These are phyloP conservation scores for Ganoderma leucocontextum DNA, from an alignment of 1,284 basidiomycete genomes.

Conservation along the genomic window DNA sequence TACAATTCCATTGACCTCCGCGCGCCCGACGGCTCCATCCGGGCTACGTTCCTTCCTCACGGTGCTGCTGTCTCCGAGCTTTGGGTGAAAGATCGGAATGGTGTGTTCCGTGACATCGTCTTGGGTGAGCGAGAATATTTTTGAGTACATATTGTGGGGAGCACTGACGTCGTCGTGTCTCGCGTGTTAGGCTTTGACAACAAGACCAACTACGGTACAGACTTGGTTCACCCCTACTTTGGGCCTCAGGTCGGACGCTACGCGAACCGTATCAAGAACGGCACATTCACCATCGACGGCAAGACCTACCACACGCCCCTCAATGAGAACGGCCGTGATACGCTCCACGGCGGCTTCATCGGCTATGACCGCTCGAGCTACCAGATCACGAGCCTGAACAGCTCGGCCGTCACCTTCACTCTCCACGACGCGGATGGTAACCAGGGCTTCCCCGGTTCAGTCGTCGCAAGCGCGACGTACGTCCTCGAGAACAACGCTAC, in stretches of 20 bases:
- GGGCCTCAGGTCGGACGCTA: conserved; percentile 59
- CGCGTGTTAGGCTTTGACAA: conserved; percentile 4
- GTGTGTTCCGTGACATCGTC: conserved; percentile 41
- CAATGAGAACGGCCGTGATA: conserved; percentile 54
- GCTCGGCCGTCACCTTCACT: conserved; percentile 56
- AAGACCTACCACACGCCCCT: conserved; percentile 58
- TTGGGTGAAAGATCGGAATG: conserved; percentile 58
- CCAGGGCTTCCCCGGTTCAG: conserved; percentile 63
- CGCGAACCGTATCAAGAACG: conserved; percentile 61
- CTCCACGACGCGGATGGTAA: conserved; percentile 56
- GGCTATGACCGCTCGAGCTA: conserved; percentile 65
- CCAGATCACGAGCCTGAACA: conserved; percentile 51
- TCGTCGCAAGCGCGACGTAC: conserved; percentile 58
- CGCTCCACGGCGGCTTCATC: conserved; percentile 59
- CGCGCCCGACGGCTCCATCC: conserved; percentile 59
- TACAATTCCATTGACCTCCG: conserved; percentile 56
- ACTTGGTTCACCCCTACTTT: conserved; percentile 54
- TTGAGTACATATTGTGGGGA: neutral
- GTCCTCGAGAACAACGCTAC: conserved; percentile 53
- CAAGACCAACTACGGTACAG: conserved; percentile 46
- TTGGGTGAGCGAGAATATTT: neutral
- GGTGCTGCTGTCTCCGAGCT: conserved; percentile 60
- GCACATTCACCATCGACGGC: conserved; percentile 63
- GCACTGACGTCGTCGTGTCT: neutral
- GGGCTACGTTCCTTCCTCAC: conserved; percentile 59